Conservation (phyloP, 2,329 filamentous ascomycete genomes). For the Diaporthe vexans region DNA sequence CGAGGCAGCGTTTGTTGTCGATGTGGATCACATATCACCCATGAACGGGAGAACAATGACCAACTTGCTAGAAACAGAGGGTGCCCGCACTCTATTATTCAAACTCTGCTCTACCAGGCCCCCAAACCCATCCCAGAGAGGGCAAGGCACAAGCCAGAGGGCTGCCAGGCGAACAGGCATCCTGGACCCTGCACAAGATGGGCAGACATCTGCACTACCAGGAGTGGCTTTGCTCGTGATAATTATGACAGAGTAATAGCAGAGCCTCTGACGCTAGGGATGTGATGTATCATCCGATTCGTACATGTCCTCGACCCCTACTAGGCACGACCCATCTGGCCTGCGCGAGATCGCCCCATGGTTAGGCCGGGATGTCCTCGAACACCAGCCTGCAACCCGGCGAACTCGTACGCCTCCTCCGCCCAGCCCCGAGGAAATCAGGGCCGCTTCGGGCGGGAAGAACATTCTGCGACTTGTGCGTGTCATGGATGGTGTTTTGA, state of each 20-base stretch:
- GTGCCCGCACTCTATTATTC: constrained; percentile 1
- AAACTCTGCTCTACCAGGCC: background rate
- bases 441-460: background rate
- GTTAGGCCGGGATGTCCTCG: constrained; percentile 17
- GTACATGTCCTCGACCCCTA: constrained; percentile 1
- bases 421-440: constrained; percentile 1
- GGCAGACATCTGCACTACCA: constrained; percentile 64
- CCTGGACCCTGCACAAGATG: constrained; percentile 69
- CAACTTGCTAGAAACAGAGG: background rate
- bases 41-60: background rate
- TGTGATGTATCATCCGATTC: constrained; percentile 27
- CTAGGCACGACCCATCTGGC: constrained; percentile 10
- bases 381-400: constrained; percentile 29
- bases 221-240: constrained; percentile 55
- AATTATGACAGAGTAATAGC: constrained; percentile 13
- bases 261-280: constrained; percentile 24
- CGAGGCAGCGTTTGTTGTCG: constrained; percentile 1
- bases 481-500: background rate
- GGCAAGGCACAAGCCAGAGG: constrained; percentile 51
- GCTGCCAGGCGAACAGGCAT: constrained; percentile 68
- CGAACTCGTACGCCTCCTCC: constrained; percentile 12
- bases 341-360: constrained; percentile 17
- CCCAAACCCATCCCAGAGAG: background rate
- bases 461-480: background rate
- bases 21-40: background rate